These are phyloP conservation scores for Curvularia lunata DNA, from an alignment of 2,329 filamentous ascomycete genomes.

Conservation along the genomic window DNA sequence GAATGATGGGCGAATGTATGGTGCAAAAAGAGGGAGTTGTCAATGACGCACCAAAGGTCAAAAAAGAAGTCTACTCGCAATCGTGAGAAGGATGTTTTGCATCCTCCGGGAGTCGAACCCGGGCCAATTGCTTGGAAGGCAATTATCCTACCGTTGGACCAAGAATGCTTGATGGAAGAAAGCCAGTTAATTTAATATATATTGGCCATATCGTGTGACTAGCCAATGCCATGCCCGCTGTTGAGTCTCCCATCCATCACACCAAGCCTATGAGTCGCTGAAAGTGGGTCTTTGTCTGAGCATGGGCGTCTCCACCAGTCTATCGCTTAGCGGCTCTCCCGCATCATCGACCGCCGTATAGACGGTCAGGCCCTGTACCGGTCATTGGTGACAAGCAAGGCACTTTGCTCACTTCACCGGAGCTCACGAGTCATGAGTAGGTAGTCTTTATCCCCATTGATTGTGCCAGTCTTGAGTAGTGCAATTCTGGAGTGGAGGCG, in stretches of 20 bases:
- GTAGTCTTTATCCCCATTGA: background rate
- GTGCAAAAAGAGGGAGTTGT: background rate
- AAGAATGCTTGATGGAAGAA: conserved; percentile 9
- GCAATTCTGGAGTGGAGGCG: background rate
- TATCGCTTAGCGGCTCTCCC: background rate
- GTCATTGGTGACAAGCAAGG: background rate
- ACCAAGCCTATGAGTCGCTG: background rate
- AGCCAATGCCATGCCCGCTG: too few species aligned
- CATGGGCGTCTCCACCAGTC: background rate
- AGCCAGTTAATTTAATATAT: background rate
- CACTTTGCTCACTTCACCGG: background rate
- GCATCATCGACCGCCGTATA: background rate
- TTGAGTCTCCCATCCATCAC: background rate
- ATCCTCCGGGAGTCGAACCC: conserved; percentile 11
- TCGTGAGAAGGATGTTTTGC: conserved; percentile 9
- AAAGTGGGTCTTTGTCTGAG: background rate
- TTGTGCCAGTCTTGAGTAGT: background rate
- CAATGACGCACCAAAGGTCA: background rate
- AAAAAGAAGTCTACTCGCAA: conserved; percentile 4
- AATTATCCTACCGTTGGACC: conserved; percentile 11
- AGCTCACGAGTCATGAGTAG: background rate
- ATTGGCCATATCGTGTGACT: too few species aligned
- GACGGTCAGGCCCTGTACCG: background rate
- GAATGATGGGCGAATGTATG: background rate
- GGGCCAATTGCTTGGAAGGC: conserved; percentile 11